Percentiles rank a stretch among this genome's conserved stretches.
Evolutionary conservation across 2,329 filamentous ascomycete species (phyloP).

Genomic region (Aciculosporium take): DNA sequence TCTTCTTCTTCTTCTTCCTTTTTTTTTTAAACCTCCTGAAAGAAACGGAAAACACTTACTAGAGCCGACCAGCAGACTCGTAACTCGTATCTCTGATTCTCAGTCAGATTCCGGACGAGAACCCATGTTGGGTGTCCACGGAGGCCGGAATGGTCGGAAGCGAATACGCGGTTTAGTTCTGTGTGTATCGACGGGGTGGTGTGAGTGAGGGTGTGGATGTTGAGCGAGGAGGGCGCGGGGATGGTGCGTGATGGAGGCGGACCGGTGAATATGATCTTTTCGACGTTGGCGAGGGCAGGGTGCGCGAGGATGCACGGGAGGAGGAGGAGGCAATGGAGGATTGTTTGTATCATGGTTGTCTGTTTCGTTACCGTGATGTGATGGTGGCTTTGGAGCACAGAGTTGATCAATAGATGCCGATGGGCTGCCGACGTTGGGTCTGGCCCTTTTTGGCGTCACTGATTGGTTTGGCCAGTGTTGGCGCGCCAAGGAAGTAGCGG

Average conservation of each 20-base stretch:
- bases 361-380: background rate
- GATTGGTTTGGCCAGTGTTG: no score
- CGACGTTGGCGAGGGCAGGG: conserved; percentile 54
- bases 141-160: conserved; percentile 21
- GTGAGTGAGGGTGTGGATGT: conserved; percentile 51
- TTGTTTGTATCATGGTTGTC: background rate
- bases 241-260: conserved; percentile 34
- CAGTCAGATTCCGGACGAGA: conserved; percentile 54
- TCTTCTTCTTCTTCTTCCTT: no score
- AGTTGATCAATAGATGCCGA: background rate
- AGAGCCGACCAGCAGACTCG: conserved; percentile 88
- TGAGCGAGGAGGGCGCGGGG: conserved; percentile 37
- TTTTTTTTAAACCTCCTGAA: no score
- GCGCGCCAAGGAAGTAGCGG: no score
- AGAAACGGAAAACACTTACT: conserved; percentile 37
- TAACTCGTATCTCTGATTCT: conserved; percentile 72
- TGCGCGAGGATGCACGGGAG: conserved; percentile 4
- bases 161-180: conserved; percentile 51
- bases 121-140: conserved; percentile 62
- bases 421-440: background rate
- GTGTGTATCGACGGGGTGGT: conserved; percentile 42
- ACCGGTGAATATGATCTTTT: conserved; percentile 79
- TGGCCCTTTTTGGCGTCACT: background rate
- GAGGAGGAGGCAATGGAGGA: no score
- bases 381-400: background rate